Conservation (phyloP, 345 rosid genomes). For the Salix caprea region DNA sequence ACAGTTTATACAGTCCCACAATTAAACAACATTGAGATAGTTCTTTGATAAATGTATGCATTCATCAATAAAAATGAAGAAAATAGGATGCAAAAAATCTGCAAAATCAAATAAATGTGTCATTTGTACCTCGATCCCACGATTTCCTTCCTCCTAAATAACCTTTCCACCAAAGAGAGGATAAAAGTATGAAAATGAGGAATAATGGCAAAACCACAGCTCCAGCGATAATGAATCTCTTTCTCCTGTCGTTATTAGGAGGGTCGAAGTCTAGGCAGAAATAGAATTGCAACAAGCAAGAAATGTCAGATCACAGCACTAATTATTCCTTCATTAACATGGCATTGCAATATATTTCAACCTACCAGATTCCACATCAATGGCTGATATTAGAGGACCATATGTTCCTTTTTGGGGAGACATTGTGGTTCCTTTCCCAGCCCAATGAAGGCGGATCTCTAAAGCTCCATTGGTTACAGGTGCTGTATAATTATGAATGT, state of each 20-base stretch:
- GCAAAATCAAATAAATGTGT: neutral
- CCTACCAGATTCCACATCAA: constrained; percentile 17
- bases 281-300: neutral
- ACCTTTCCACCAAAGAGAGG: constrained; percentile 23
- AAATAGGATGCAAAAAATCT: too few species aligned
- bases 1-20: too few species aligned
- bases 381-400: constrained; percentile 24
- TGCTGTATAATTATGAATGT: neutral
- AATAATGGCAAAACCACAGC: constrained; percentile 15
- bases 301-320: too few species aligned
- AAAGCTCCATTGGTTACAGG: constrained; percentile 8
- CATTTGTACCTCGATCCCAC: neutral
- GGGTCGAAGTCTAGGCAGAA: constrained; percentile 3
- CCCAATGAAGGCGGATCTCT: constrained; percentile 20
- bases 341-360: too few species aligned
- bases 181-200: constrained; percentile 9
- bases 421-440: constrained; percentile 26
- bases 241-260: constrained; percentile 9
- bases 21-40: too few species aligned
- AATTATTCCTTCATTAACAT: too few species aligned
- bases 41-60: too few species aligned
- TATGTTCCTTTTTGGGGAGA: constrained; percentile 15
- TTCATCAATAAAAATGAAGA: too few species aligned
- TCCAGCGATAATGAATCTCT: constrained; percentile 2
- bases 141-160: constrained; percentile 7